Base-by-base conservation (phyloP, 345 rosid species). In the Pistacia vera region DNA sequence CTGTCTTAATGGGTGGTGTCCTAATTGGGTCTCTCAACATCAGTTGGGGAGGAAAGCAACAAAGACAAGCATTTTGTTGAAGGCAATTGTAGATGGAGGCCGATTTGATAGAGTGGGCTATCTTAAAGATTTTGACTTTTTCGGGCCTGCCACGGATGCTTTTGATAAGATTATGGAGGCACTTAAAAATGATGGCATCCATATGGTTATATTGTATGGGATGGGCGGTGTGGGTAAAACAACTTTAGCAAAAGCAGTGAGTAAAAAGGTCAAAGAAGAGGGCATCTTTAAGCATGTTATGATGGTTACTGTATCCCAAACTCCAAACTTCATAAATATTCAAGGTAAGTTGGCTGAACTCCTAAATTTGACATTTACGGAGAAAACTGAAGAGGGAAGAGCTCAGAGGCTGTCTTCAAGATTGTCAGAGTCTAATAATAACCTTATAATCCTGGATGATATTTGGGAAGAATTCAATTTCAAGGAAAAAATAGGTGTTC, bases 121-220 rank as follows among this genome's bases (percentile, higher is more conserved):
- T 22, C 25, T 22, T 22, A 3, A 2, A 51, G 63, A 4, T 7
- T 62, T 63, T 62, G 0, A 3, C 49, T 49, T 49, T 46, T 61
- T 13, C 3, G 8, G 14, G 5, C 8, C 69, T 13, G 1, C 68
- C 0, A 1, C 36, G 36, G 36, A 0, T 20, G 65, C 64, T 38
- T 11, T n/a, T 6, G 0, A 71, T 36, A n/a, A 36, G 20, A 57
- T 71, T 6, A 33, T 68, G 30, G 49, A 72, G 12, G 78, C 77
- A 5, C 16, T 72, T 7, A 35, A 5, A 28, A 12, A 9, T n/a
- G 33, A 63, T 5, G 36, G 16, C 14, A 38, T 55, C 0, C 63
- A 38, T 30, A 69, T 41, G n/a, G 30, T 79, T 4, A 75, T 78
- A 12, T 64, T 79, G 54, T 13, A 33, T 14, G 82, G 82, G 0